Evolutionary conservation across 2,329 filamentous ascomycete genomes (phyloP).

Genomic region (Monosporascus sp.): DNA sequence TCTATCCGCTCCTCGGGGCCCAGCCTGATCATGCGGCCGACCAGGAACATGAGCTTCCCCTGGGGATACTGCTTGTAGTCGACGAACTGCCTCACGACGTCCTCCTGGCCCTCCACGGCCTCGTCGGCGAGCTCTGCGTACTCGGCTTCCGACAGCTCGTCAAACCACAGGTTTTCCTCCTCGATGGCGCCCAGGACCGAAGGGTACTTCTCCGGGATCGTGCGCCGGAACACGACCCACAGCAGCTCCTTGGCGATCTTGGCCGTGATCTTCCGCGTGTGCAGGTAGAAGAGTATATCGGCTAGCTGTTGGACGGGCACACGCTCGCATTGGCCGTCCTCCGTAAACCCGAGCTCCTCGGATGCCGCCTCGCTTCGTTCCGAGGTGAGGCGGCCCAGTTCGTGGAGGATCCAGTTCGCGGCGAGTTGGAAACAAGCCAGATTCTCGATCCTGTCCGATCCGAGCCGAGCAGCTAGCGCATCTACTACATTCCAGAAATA

Average conservation of each 20-base stretch:
- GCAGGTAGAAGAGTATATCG: conserved; percentile 45
- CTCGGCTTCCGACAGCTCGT: conserved; percentile 41
- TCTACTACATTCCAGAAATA: conserved; percentile 70
- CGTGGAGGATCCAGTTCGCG: conserved; percentile 68
- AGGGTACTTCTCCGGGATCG: conserved; percentile 31
- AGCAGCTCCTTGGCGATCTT: conserved; percentile 55
- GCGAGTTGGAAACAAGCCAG: conserved; percentile 40
- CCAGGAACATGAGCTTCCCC: conserved; percentile 56
- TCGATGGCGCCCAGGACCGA: conserved; percentile 42
- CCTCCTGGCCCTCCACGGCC: conserved; percentile 41
- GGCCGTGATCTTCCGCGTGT: conserved; percentile 45
- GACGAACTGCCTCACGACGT: conserved; percentile 41
- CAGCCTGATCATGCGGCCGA: conserved; percentile 53
- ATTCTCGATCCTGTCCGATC: conserved; percentile 17
- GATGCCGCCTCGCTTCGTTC: conserved; percentile 33
- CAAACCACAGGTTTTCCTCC: conserved; percentile 48
- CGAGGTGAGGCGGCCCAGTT: conserved; percentile 63
- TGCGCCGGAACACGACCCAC: conserved; percentile 45
- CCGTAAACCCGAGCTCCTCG: conserved; percentile 31
- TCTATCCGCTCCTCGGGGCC: conserved; percentile 52
- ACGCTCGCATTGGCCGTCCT: conserved; percentile 41
- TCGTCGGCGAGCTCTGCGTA: conserved; percentile 42
- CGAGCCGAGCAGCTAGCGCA: conserved; percentile 25
- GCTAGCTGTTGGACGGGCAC: conserved; percentile 44
- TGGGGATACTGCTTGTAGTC: conserved; percentile 42